Conservation (phyloP, 208 protist species). For the Acanthamoeba lenticulata region DNA sequence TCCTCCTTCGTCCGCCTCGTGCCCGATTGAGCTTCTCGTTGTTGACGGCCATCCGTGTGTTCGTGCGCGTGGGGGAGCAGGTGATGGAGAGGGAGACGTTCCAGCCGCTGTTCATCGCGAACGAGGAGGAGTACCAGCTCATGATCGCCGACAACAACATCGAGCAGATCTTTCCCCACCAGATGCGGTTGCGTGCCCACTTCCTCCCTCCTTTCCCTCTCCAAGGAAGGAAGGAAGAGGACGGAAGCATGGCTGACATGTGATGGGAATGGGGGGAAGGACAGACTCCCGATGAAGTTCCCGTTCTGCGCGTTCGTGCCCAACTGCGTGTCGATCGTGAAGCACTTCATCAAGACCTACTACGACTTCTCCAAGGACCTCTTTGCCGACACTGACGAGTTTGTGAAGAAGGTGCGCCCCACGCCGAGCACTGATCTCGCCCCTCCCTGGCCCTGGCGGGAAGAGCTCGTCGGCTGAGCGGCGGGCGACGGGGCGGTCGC, state of each 20-base stretch:
- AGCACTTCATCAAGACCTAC: slow-evolving; percentile 55
- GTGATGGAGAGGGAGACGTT: slow-evolving; percentile 38
- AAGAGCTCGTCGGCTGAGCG: too few relatives aligned
- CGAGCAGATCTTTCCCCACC: background rate
- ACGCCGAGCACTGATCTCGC: background rate
- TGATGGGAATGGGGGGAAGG: background rate
- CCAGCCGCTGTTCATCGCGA: background rate
- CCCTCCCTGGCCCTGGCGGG: background rate
- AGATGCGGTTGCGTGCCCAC: background rate
- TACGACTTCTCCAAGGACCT: slow-evolving; percentile 50
- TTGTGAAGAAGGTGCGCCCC: background rate
- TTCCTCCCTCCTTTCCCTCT: background rate
- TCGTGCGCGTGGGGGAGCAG: too few relatives aligned
- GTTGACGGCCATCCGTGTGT: too few relatives aligned
- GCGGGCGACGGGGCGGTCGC: too few relatives aligned
- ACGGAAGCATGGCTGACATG: too few relatives aligned
- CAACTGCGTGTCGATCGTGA: slow-evolving; percentile 28
- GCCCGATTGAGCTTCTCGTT: background rate
- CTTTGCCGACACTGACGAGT: slow-evolving; percentile 21
- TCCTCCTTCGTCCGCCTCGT: background rate
- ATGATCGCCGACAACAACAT: slow-evolving; percentile 15
- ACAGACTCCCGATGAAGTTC: slow-evolving; percentile 29
- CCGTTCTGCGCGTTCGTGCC: slow-evolving; percentile 33
- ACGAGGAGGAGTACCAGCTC: background rate
- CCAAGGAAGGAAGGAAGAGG: too few relatives aligned